These are phyloP conservation scores for Scheffersomyces spartinae DNA, from an alignment of 805 yeast species.

Conservation along the genomic window DNA sequence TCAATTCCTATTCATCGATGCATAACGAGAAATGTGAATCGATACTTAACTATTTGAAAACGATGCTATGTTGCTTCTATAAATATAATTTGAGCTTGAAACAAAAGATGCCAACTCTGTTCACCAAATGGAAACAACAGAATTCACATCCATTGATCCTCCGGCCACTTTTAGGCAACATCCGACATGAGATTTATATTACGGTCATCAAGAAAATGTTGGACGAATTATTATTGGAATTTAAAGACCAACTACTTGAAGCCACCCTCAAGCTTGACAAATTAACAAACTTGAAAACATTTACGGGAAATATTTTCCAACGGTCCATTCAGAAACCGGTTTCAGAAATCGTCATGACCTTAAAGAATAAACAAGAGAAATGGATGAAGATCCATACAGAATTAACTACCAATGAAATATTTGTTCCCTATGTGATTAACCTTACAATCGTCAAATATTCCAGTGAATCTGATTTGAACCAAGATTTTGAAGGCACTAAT, in stretches of 20 bases:
- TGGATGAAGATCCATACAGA: slow-evolving; percentile 16
- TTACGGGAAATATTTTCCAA: slow-evolving; percentile 19
- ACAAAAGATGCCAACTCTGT: slow-evolving; percentile 35
- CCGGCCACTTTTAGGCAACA: slow-evolving; percentile 47
- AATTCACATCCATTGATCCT: slow-evolving; percentile 36
- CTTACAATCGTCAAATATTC: slow-evolving; percentile 22
- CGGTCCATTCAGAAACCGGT: slow-evolving; percentile 28
- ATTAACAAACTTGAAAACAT: slow-evolving; percentile 14
- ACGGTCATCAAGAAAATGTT: slow-evolving; percentile 17
- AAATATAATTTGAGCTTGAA: slow-evolving; percentile 31
- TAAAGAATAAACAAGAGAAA: slow-evolving; percentile 5
- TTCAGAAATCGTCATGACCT: slow-evolving; percentile 14
- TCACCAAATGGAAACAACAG: slow-evolving; percentile 33
- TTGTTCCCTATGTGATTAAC: slow-evolving; percentile 26
- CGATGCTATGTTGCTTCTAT: slow-evolving; percentile 53
- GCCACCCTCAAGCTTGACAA: slow-evolving; percentile 7
- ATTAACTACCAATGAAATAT: slow-evolving; percentile 28
- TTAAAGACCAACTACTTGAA: slow-evolving; percentile 5
- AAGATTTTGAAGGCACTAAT: slow-evolving; percentile 20
- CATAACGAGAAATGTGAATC: slow-evolving; percentile 39
- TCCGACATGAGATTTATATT: slow-evolving; percentile 39
- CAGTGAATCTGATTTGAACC: slow-evolving; percentile 11
- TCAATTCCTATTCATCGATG: slow-evolving; percentile 16
- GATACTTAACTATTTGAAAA: slow-evolving; percentile 39
- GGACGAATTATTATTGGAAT: slow-evolving; percentile 8